Percentiles rank a stretch among this genome's conserved stretches.
Conservation (phyloP, 805 yeast species). For the Saccharomycopsis lassenensis region DNA sequence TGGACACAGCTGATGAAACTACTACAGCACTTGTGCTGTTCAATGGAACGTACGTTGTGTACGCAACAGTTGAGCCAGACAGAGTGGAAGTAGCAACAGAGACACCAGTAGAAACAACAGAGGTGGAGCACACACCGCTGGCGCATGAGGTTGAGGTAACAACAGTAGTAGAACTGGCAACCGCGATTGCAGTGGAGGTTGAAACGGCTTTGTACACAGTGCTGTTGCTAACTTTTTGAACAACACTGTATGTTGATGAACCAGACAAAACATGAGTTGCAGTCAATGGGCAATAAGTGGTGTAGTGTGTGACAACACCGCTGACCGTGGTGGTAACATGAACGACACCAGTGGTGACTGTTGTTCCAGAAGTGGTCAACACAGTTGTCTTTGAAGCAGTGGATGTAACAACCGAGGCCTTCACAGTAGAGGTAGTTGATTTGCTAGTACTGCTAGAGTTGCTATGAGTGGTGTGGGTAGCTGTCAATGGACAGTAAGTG, state of each 20-base stretch:
- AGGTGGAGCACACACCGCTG: background rate
- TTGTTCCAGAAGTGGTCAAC: slow-evolving; percentile 6
- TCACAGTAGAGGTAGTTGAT: slow-evolving; percentile 18
- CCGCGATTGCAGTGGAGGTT: background rate
- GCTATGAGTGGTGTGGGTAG: slow-evolving; percentile 25
- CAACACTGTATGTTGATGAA: too few species aligned
- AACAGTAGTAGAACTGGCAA: background rate
- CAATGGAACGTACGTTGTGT: background rate
- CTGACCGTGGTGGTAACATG: slow-evolving; percentile 2
- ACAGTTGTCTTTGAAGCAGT: slow-evolving; percentile 1
- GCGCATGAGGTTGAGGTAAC: background rate
- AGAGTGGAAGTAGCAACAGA: too few species aligned
- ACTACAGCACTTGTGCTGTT: background rate
- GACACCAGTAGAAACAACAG: background rate
- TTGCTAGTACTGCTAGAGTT: slow-evolving; percentile 26
- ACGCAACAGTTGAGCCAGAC: background rate
- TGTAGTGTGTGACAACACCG: slow-evolving; percentile 2
- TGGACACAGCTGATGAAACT: background rate
- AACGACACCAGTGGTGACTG: slow-evolving; percentile 1
- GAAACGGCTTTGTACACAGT: too few species aligned
- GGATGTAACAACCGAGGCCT: slow-evolving; percentile 6
- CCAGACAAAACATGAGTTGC: background rate
- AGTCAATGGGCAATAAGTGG: slow-evolving; percentile 11
- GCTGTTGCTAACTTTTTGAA: too few species aligned
- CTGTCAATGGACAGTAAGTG: slow-evolving; percentile 21